Percentiles rank a stretch among this genome's conserved stretches.
Conservation (phyloP, 2,329 filamentous ascomycete species). For the Fusarium compactum region DNA sequence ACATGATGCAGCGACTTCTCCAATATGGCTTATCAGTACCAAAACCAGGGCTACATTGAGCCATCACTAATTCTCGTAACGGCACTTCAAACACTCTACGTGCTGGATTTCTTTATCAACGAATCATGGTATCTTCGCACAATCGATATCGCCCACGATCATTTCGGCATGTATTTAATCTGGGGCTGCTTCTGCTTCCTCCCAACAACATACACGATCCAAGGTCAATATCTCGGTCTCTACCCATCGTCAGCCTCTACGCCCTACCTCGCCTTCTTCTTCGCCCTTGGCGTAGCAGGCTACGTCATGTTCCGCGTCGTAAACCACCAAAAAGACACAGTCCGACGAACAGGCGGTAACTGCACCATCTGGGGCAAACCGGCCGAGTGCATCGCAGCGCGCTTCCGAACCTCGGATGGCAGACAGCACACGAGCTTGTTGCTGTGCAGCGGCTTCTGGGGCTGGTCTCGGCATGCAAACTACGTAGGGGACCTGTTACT, state of each 20-base stretch:
- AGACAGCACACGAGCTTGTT: slow-evolving; percentile 52
- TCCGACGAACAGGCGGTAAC: slow-evolving; percentile 54
- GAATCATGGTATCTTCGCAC: slow-evolving; percentile 63
- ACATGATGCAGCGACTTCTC: slow-evolving; percentile 42
- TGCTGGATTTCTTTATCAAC: slow-evolving; percentile 63
- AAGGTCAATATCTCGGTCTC: slow-evolving; percentile 60
- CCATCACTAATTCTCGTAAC: slow-evolving; percentile 56
- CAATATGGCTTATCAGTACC: slow-evolving; percentile 55
- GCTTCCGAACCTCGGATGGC: slow-evolving; percentile 58
- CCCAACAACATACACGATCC: slow-evolving; percentile 60
- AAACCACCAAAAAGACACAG: slow-evolving; percentile 59
- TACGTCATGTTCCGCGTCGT: slow-evolving; percentile 60
- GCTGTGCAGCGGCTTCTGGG: slow-evolving; percentile 49
- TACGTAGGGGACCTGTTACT: slow-evolving; percentile 47
- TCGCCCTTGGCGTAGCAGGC: slow-evolving; percentile 45
- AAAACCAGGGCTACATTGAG: slow-evolving; percentile 54
- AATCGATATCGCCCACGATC: slow-evolving; percentile 59
- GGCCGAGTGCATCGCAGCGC: slow-evolving; percentile 54
- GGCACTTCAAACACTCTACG: slow-evolving; percentile 59
- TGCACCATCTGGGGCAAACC: slow-evolving; percentile 59
- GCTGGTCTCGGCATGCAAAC: slow-evolving; percentile 48
- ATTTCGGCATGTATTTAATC: slow-evolving; percentile 59
- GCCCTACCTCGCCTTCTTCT: slow-evolving; percentile 41
- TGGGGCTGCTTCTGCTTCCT: slow-evolving; percentile 62
- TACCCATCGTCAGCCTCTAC: slow-evolving; percentile 53